Evolutionary conservation across 1,284 basidiomycete genomes (phyloP), one percentile per base, ranked within the genome.

Genomic region (Microbotryomycetes sp.): DNA sequence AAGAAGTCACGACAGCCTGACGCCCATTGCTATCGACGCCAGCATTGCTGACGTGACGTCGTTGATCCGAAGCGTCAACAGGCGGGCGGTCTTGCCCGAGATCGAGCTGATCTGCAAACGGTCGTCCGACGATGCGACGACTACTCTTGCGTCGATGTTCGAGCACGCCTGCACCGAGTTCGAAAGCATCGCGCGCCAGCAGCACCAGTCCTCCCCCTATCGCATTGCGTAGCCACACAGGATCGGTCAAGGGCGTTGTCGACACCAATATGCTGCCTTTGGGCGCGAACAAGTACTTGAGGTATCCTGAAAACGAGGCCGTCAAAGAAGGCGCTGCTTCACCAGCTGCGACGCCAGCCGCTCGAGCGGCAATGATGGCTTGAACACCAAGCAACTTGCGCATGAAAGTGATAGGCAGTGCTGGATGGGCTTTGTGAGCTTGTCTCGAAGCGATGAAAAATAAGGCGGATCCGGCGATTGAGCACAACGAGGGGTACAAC

Each of bases 161-260:
- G 45, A 70, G 54, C 52, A 66, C 36, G 3, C 58, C 65, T 9
- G 54, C 56, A 1, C 46, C 30, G 29, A 72, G 29, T 42, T 62
- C 58, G 31, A 67, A 47, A n/a, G 58, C 54, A 52, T 72, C 70
- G 19, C 70, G 55, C 0, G 56, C 26, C 1, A 70, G 22, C 14
- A 72, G 54, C 6, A 72, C 58, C 19, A 67, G 2, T 0, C 57
- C 64, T 1, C 68, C 71, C 19, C 71, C 71, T 9, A 68, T 29
- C 7, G 66, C 60, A 55, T 63, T 71, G 26, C 71, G 59, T 30
- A 69, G 49, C 71, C 71, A 72, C 1, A 70, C 62, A 6, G 71
- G 71, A 48, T 72, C 71, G 36, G 69, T 25, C n/a, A 30, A 29
- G 42, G 25, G 28, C 19, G 29, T 26, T 4, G 54, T 26, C 5